Conservation (phyloP, 495 filamentous ascomycete species). For the Penicillium argentinense region DNA sequence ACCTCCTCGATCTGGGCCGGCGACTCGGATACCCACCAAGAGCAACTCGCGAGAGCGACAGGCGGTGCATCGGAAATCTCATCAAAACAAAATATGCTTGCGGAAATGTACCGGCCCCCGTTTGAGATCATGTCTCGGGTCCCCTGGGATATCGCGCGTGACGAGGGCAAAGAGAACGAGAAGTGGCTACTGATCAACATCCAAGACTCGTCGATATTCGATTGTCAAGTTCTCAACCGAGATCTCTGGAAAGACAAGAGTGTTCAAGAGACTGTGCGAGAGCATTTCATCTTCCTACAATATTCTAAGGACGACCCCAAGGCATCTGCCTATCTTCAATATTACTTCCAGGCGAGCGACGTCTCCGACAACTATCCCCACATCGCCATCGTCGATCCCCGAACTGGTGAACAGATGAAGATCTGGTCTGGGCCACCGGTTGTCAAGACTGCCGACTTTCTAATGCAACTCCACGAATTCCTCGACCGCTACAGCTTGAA, state of each 20-base stretch:
- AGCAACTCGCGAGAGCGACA: constrained; percentile 59
- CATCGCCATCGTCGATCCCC: constrained; percentile 91
- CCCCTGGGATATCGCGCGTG: constrained; percentile 75
- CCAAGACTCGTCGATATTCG: constrained; percentile 86
- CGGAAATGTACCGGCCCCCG: constrained; percentile 88
- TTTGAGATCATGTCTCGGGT: constrained; percentile 78
- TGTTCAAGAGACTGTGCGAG: constrained; percentile 75
- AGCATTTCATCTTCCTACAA: constrained; percentile 95
- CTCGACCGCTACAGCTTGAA: constrained; percentile 91
- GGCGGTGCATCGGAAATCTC: constrained; percentile 74
- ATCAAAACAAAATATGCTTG: constrained; percentile 68
- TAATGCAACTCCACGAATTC: constrained; percentile 91
- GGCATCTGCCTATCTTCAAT: constrained; percentile 77
- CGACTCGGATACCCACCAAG: constrained; percentile 44
- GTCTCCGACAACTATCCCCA: constrained; percentile 85
- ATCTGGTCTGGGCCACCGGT: constrained; percentile 86
- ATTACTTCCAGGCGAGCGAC: constrained; percentile 78
- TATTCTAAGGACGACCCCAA: constrained; percentile 77
- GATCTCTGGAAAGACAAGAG: constrained; percentile 89
- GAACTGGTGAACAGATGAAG: constrained; percentile 96
- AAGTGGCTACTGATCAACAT: constrained; percentile 97
- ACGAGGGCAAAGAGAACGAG: constrained; percentile 77
- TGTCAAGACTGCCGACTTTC: constrained; percentile 74
- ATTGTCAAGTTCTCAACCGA: constrained; percentile 88
- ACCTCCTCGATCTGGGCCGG: constrained; percentile 74